Base-by-base conservation (phyloP, 164 flowering plant species). In the Vitis labrusca region DNA sequence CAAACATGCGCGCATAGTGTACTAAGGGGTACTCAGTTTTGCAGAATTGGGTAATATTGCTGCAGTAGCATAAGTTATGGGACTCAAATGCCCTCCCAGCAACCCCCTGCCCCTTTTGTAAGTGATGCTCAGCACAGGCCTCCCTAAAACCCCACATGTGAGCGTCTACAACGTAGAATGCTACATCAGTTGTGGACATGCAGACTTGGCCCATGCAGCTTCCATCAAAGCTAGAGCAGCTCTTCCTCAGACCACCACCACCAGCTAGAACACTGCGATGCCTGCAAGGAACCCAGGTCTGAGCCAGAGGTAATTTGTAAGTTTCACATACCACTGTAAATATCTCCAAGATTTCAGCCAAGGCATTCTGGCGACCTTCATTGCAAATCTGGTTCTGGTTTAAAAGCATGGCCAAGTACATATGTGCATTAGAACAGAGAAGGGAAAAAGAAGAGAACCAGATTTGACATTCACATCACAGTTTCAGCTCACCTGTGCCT, bases 211-310 rank as follows among this genome's bases (percentile, higher is more conserved):
- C 97, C 89, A 86, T 88, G 81, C 99, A 95, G 78, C 89, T 89
- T 70, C 98, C 99, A 79, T 95, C 98, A 74, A 91, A 88, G 78
- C 98, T 95, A 30, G 88, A 79, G 82, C 97, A 95, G 66, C 87
- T 88, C 78, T 95, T 93, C 83, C 81, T 87, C 54, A 85, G 63
- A 63, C 97, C 97, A 71, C 97, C 98, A 54, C 94, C 98, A 78
- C 82, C 51, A 32, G 96, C 97, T 62, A 95, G 79, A 80, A 91
- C 87, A 74, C 84, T 90, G 19, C 97, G 88, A 74, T 93, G 97
- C 81, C 78, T 80, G 85, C 99, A 95, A 10, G 99, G 98, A 70
- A 95, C 92, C 99, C 99, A 95, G 2, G 99, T 95, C 80, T 95
- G 99, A 66, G 97, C 97, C 71, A 95, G 75, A n/a, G 99, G 98